These are phyloP conservation scores for Nepenthes mirabilis DNA, from an alignment of 148 eudicot genomes.

Conservation along the genomic window DNA sequence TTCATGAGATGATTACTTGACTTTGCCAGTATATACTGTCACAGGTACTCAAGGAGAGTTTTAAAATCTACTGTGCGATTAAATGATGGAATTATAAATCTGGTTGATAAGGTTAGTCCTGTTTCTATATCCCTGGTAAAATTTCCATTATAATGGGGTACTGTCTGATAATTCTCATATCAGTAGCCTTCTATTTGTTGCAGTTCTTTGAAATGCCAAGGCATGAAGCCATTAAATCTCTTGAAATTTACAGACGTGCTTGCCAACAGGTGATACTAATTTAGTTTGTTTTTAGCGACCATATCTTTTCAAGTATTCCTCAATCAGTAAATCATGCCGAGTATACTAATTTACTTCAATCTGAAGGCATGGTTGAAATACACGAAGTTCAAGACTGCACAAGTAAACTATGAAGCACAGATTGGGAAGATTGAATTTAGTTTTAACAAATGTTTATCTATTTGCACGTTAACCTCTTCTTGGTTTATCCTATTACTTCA, in stretches of 20 bases:
- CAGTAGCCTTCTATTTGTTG: neutral
- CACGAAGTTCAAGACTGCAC: too few relatives aligned
- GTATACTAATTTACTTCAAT: neutral
- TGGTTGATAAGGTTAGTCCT: conserved; percentile 71
- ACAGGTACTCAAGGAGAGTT: conserved; percentile 93
- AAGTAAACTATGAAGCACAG: too few relatives aligned
- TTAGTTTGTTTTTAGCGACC: neutral
- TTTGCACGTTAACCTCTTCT: too few relatives aligned
- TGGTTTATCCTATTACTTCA: too few relatives aligned
- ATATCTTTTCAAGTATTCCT: neutral
- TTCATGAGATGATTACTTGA: too few relatives aligned
- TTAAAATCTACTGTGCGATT: conserved; percentile 86
- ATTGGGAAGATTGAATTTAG: too few relatives aligned
- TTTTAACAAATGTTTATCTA: too few relatives aligned
- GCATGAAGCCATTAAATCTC: conserved; percentile 91
- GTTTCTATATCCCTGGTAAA: neutral
- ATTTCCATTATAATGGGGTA: too few relatives aligned
- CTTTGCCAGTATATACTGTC: too few relatives aligned
- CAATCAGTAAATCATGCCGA: neutral
- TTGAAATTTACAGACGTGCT: conserved; percentile 87
- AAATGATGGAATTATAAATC: conserved; percentile 96
- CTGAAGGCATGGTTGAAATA: neutral
- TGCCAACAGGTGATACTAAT: conserved; percentile 67
- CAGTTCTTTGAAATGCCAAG: conserved; percentile 99
- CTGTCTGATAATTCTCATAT: neutral